phyloP scores from a whole-genome alignment of 345 rosid species.

The Populus simonii region DNA sequence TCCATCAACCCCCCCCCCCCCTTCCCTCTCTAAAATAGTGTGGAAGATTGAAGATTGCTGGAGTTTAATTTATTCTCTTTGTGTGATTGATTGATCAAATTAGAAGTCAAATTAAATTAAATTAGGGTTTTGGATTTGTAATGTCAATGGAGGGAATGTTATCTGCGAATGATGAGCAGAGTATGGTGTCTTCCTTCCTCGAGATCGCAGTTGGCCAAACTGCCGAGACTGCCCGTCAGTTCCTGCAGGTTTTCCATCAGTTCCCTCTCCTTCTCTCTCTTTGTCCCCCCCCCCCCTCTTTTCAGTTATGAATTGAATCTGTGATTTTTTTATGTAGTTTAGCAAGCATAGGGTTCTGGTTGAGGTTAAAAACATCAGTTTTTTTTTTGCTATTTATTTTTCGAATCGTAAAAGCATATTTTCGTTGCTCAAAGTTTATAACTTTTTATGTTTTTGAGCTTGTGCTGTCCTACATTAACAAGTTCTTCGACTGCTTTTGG shows the following conservation, averaged over 20 bases:
- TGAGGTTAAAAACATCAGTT: background rate
- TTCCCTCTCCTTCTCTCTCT: background rate
- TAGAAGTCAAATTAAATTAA: background rate
- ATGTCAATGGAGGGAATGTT: constrained; percentile 17
- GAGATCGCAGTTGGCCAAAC: constrained; percentile 98
- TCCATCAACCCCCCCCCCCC: background rate
- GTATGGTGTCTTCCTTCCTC: constrained; percentile 84
- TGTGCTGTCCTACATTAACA: background rate
- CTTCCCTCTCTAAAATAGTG: background rate
- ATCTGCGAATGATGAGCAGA: constrained; percentile 45
- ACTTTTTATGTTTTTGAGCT: background rate
- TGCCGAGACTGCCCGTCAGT: constrained; percentile 78
- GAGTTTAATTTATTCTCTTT: background rate
- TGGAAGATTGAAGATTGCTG: background rate
- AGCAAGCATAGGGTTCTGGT: background rate
- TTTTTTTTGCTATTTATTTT: background rate
- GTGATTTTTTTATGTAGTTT: background rate
- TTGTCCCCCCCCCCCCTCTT: background rate
- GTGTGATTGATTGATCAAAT: background rate
- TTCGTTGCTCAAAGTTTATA: background rate
- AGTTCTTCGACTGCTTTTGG: background rate
- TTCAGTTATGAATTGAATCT: background rate
- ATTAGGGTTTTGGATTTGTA: constrained; percentile 12
- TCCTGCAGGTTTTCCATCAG: constrained; percentile 62
- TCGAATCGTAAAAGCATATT: background rate